Conservation (phyloP, 441 rosid species). For the Euphorbia celastroides region DNA sequence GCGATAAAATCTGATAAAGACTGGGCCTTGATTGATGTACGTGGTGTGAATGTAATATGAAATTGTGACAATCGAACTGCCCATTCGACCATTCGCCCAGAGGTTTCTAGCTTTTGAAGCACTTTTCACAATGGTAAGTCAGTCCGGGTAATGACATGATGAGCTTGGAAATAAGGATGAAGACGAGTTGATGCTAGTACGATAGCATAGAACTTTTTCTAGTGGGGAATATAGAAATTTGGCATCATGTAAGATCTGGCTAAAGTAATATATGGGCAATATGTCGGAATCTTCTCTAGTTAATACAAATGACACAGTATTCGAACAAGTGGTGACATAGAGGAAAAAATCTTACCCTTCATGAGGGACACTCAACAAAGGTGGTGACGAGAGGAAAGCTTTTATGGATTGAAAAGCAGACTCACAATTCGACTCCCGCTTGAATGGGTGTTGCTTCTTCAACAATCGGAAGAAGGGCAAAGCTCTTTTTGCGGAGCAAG, state of each 20-base stretch:
- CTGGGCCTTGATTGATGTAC: not conserved
- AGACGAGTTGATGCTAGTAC: not conserved
- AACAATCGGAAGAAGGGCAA: not conserved
- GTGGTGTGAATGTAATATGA: not conserved
- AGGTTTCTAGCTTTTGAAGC: not conserved
- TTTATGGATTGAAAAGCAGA: not conserved
- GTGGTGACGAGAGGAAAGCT: not conserved
- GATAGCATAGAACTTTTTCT: not conserved
- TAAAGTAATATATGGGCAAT: not conserved
- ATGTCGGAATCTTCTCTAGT: not conserved
- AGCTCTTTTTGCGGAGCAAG: not conserved
- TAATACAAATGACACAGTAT: not conserved
- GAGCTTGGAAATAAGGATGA: not conserved
- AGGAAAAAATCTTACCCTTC: not conserved
- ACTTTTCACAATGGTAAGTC: not conserved
- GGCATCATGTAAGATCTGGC: not conserved
- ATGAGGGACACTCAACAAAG: not conserved
- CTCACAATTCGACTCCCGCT: not conserved
- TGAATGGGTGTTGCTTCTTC: not conserved
- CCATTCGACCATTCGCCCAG: not conserved
- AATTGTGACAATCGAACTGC: not conserved
- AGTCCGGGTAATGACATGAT: not conserved
- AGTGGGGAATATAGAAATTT: not conserved
- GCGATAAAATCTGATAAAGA: not conserved
- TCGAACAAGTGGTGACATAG: not conserved